Base-by-base conservation (phyloP, 83 land plant species). In the Larix sibirica region DNA sequence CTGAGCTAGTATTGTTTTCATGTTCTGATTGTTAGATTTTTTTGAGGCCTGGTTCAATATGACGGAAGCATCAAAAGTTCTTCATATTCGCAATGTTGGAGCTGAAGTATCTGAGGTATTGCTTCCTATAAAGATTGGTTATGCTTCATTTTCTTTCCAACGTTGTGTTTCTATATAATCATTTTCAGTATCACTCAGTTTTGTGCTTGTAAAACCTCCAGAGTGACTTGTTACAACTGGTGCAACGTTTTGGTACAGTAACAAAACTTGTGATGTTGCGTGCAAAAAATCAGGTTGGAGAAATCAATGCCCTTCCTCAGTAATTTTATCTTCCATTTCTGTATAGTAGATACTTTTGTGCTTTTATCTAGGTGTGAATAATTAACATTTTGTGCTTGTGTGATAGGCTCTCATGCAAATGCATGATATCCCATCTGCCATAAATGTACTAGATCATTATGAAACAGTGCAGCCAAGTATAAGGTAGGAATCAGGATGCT, bases 51-150 rank as follows among this genome's bases (percentile, higher is more conserved):
- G 42, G 44, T 58, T 61, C 40, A 61, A 62, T 14, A 87, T 89
- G 90, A 67, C 90, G 47, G 90, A 89, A 81, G 86, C 89, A 17
- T 89, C 90, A 28, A 89, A 89, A 79, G 90, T 89, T 68, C 84
- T 89, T 33, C 90, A 89, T 79, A 73, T 89, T 50, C 89, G 90
- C 18, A 89, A 89, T 81, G 90, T 89, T 56, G 90, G 90, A n/a
- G 68, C 89, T 3, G 90, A 89, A 64, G 87, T 89, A 68, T 58
- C 86, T 12, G 90, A 89, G 90, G 90, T 89, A 79, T 26, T 79
- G 18, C 60, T 79, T 67, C 81, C 58, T 68, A 13, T 24, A 16
- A 60, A 28, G 28, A 44, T 20, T 31, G 16, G 7, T n/a, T 28
- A 44, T 81, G 6, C 23, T 16, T 4, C 26, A n/a, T 56, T 74